phyloP scores from a whole-genome alignment of 306 rosid species.

The Lotus japonicus region DNA sequence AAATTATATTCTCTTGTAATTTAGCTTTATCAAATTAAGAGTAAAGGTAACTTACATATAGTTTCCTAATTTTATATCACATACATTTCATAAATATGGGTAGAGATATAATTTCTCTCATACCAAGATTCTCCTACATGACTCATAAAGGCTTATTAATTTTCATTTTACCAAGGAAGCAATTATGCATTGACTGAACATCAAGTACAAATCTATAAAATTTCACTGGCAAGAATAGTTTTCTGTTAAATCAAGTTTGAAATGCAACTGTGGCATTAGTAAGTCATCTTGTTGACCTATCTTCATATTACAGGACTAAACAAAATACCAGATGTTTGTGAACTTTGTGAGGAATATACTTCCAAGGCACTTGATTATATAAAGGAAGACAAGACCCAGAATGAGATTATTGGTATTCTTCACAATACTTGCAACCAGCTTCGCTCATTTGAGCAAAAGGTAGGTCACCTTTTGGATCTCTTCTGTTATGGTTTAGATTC shows the following conservation, averaged over 20 bases:
- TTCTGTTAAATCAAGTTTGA: background rate
- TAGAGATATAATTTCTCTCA: no score
- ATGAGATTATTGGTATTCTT: conserved; percentile 52
- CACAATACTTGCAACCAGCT: conserved; percentile 39
- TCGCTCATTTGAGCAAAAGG: conserved; percentile 47
- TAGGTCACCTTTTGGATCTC: conserved; percentile 13
- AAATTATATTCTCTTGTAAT: no score
- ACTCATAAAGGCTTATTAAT: no score
- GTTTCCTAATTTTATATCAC: no score
- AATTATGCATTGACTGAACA: background rate
- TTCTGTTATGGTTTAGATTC: background rate
- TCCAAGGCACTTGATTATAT: conserved; percentile 62
- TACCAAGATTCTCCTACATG: no score
- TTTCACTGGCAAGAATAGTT: background rate
- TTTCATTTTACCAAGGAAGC: background rate
- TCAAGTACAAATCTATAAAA: background rate
- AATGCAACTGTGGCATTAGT: background rate
- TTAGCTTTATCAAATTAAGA: no score
- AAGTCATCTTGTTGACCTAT: background rate
- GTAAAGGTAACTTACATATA: no score
- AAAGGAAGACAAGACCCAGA: conserved; percentile 56
- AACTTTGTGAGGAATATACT: conserved; percentile 70
- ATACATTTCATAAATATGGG: no score
- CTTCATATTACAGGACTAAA: conserved; percentile 31
- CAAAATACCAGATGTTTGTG: conserved; percentile 44